phyloP scores from a whole-genome alignment of 192 early-diverging fungal genomes.

The Linnemannia exigua region DNA sequence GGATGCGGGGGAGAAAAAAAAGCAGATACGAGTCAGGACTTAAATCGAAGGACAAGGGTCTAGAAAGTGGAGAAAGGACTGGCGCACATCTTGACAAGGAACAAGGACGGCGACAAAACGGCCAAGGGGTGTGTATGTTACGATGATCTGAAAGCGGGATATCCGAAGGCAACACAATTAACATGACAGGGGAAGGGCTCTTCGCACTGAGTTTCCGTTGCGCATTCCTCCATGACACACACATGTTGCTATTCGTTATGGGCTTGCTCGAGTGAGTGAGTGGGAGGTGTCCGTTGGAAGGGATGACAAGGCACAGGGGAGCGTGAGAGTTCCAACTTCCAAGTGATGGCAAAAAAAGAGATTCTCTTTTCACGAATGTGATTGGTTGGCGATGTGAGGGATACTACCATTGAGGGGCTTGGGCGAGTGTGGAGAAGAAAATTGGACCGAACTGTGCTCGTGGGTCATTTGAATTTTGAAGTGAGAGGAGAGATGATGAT shows the following conservation, averaged over 20 bases:
- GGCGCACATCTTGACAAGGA: background rate
- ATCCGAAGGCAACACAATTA: background rate
- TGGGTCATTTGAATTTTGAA: background rate
- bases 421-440: constrained; percentile 10
- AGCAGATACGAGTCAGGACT: background rate
- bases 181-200: background rate
- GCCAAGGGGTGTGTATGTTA: too few relatives aligned
- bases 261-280: background rate
- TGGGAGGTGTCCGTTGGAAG: background rate
- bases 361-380: background rate
- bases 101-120: background rate
- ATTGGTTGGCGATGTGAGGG: background rate
- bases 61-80: background rate
- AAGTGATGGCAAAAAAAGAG: background rate
- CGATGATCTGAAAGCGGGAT: background rate
- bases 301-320: background rate
- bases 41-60: background rate
- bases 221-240: background rate
- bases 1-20: background rate
- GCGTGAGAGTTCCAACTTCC: background rate
- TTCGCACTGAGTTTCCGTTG: background rate
- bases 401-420: constrained; percentile 3
- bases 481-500: background rate
- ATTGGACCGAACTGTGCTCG: background rate
- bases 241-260: background rate